Base-by-base conservation (phyloP, 148 eudicot genomes). In the Rheum nobile region DNA sequence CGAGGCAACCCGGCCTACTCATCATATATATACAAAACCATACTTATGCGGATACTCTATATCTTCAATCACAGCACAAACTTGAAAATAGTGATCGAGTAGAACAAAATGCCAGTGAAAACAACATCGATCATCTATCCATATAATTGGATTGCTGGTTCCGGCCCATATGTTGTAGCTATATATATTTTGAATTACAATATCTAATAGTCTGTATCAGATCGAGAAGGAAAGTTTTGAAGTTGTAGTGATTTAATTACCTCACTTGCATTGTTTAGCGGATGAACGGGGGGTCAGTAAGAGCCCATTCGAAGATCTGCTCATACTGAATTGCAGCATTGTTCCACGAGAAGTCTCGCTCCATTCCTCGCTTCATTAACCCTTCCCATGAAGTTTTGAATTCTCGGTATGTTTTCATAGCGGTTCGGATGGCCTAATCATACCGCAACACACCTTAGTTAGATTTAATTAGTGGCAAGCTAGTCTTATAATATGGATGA, bases 291-390 rank as follows among this genome's bases (percentile, higher is more conserved):
- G 94, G 87, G 75, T 95, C 98, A 3, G 83, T 74, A 37, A 90
- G 85, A 26, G 93, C 92, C 98, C 98, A 95, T 34, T 83, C 84
- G 37, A 91, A 91, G n/a, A 95, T 89, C 77, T 95, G 86, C 80
- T 95, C 98, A 22, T 95, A 95, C 73, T 88, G 87, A 55, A 82
- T 83, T 8, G 98, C 98, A 72, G 96, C 98, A 21, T 83, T 88
- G 21, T 91, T 87, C 98, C 98, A 95, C 4, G 97, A 84, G 73
- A 72, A 88, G 70, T 95, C 86, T 63, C 83, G 82, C 75, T 83
- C 80, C 98, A 95, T 91, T 63, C 98, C 97, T 77, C 98, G 85
- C 82, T 84, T 95, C 96, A 91, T 87, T 74, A 95, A 76, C 57
- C 96, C 93, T 9, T 82, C 83, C 98, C 98, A 95, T 34, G 98